Percentiles rank a stretch among this genome's conserved stretches.
These are phyloP conservation scores for Globisporangium echinulatum DNA, from an alignment of 352 stramenopile genomes.

Conservation along the genomic window DNA sequence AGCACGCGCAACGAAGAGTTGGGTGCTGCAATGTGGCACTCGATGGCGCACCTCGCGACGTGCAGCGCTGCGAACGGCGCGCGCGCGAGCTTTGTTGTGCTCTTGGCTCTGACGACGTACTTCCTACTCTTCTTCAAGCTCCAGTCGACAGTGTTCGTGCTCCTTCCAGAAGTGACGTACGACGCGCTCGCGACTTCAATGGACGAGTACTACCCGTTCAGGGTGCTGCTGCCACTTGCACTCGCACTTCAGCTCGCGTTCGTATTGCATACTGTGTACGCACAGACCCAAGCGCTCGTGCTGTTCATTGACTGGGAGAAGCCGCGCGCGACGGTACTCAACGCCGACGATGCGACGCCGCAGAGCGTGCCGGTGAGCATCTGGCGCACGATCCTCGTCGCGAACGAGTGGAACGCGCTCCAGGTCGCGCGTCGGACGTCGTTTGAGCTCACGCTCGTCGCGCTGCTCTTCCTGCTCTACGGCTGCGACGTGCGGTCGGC, in stretches of 20 bases:
- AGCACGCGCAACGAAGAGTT: conserved; percentile 67
- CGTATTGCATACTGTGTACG: conserved; percentile 62
- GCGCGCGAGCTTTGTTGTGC: conserved; percentile 38
- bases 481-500: conserved; percentile 46
- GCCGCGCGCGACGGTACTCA: conserved; percentile 53
- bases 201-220: conserved; percentile 87
- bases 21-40: conserved; percentile 40
- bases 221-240: conserved; percentile 67
- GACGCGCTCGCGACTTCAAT: conserved; percentile 35
- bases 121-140: conserved; percentile 94
- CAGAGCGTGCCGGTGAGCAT: conserved; percentile 74
- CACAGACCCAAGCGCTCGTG: conserved; percentile 76
- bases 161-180: conserved; percentile 74
- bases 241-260: conserved; percentile 81
- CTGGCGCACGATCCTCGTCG: conserved; percentile 92
- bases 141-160: conserved; percentile 79
- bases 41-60: conserved; percentile 32
- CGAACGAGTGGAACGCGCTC: conserved; percentile 93
- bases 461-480: conserved; percentile 86
- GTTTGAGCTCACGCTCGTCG: conserved; percentile 76
- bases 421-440: conserved; percentile 78
- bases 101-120: conserved; percentile 82
- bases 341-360: conserved; percentile 38
- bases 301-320: conserved; percentile 96
- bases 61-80: conserved; percentile 38